These are phyloP conservation scores for Helicocarpus griseus DNA, from an alignment of 2,329 filamentous ascomycete genomes.

Conservation along the genomic window DNA sequence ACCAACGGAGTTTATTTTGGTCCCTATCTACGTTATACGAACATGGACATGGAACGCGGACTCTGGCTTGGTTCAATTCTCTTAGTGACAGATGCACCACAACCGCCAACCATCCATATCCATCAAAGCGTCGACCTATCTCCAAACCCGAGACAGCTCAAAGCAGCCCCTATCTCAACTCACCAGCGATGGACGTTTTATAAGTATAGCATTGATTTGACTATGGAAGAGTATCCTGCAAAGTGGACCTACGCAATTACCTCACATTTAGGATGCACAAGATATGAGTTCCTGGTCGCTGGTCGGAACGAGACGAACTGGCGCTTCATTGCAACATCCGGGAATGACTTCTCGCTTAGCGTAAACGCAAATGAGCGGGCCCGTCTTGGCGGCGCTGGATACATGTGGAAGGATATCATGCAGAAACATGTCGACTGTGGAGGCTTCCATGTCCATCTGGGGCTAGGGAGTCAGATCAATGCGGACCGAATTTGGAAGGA, in stretches of 20 bases:
- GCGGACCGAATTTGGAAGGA: slow-evolving; percentile 95
- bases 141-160: slow-evolving; percentile 81
- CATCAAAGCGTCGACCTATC: slow-evolving; percentile 85
- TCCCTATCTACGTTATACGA: slow-evolving; percentile 87
- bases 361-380: slow-evolving; percentile 79
- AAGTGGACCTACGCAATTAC: slow-evolving; percentile 99
- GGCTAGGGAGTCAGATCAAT: slow-evolving; percentile 88
- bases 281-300: slow-evolving; percentile 93
- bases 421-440: slow-evolving; percentile 96
- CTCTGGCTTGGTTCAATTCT: slow-evolving; percentile 90
- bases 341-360: slow-evolving; percentile 86
- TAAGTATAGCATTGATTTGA: slow-evolving; percentile 81
- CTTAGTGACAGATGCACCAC: slow-evolving; percentile 79
- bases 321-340: slow-evolving; percentile 92
- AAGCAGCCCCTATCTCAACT: slow-evolving; percentile 69
- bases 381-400: slow-evolving; percentile 76
- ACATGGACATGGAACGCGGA: slow-evolving; percentile 90
- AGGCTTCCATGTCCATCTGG: slow-evolving; percentile 89
- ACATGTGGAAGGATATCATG: slow-evolving; percentile 99
- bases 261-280: slow-evolving; percentile 91
- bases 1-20: slow-evolving; percentile 98
- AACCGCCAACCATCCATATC: slow-evolving; percentile 92
- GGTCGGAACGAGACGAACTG: slow-evolving; percentile 83
- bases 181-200: slow-evolving; percentile 96
- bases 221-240: slow-evolving; percentile 74